These are phyloP conservation scores for Gentiana dahurica DNA, from an alignment of 257 asterid species.

Conservation along the genomic window DNA sequence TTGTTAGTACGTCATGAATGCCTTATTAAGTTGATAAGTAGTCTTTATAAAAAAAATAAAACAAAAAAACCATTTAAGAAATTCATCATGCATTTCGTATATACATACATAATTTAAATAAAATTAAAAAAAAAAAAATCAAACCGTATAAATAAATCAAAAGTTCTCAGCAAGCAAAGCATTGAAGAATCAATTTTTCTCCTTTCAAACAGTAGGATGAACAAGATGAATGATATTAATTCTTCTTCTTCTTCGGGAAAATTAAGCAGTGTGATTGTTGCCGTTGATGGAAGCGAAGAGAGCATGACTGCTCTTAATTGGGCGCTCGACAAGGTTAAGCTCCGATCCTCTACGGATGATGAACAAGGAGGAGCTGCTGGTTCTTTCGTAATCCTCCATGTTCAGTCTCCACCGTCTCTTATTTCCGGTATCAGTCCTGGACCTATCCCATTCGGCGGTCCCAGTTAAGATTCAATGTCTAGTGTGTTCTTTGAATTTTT, in stretches of 20 bases:
- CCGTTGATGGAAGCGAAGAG: slow-evolving; percentile 44
- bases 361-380: slow-evolving; percentile 1
- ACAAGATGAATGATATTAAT: slow-evolving; percentile 11
- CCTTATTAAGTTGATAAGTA: no score
- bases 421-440: slow-evolving; percentile 32
- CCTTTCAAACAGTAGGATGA: background rate
- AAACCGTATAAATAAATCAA: no score
- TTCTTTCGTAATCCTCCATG: slow-evolving; percentile 25
- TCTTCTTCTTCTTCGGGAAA: background rate
- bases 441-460: slow-evolving; percentile 41
- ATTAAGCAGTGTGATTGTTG: slow-evolving; percentile 28
- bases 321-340: slow-evolving; percentile 35
- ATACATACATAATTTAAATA: no score
- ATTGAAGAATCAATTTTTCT: no score
- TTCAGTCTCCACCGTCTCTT: slow-evolving; percentile 41
- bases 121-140: no score
- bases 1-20: no score
- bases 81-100: no score
- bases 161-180: no score
- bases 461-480: slow-evolving; percentile 25
- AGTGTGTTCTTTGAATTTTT: background rate
- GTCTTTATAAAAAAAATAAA: no score
- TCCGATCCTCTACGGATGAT: slow-evolving; percentile 10
- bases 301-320: slow-evolving; percentile 40
- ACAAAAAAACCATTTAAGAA: no score